phyloP scores from a whole-genome alignment of 805 yeast species.

The Wickerhamiella allomyrinae region DNA sequence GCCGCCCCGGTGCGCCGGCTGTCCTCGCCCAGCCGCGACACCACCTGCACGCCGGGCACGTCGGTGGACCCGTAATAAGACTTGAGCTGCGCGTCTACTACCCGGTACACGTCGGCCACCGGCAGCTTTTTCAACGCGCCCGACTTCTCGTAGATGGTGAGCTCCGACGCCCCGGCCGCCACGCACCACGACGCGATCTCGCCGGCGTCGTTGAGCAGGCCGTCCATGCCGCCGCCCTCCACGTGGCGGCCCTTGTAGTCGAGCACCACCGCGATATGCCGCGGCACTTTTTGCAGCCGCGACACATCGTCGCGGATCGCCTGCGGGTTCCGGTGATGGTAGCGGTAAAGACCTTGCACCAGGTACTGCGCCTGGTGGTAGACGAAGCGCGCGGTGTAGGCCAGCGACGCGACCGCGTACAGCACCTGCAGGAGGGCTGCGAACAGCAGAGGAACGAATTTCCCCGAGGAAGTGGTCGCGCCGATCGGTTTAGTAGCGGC shows the following conservation, averaged over 20 bases:
- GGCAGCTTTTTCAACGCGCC: constrained; percentile 42
- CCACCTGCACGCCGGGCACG: constrained; percentile 26
- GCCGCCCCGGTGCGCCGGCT: background rate
- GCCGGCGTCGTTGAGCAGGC: constrained; percentile 59
- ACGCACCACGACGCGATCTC: constrained; percentile 77
- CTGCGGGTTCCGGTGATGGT: constrained; percentile 46
- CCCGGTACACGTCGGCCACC: constrained; percentile 33
- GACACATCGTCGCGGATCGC: constrained; percentile 71
- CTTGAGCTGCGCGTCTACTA: constrained; percentile 43
- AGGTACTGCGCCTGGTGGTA: constrained; percentile 12
- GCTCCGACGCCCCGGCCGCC: constrained; percentile 66
- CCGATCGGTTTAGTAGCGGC: background rate
- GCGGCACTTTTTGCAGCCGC: constrained; percentile 62
- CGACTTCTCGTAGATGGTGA: constrained; percentile 65
- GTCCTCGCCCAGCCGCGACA: constrained; percentile 40
- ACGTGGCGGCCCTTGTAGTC: constrained; percentile 60
- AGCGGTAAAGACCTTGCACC: constrained; percentile 11
- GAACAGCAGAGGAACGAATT: background rate
- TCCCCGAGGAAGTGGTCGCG: background rate
- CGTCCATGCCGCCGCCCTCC: constrained; percentile 81
- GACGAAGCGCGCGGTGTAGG: constrained; percentile 1
- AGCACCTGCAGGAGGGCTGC: constrained; percentile 4
- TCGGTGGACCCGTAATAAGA: constrained; percentile 52
- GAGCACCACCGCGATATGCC: constrained; percentile 59
- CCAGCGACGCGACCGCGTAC: constrained; percentile 11